These are phyloP conservation scores for Coemansia sp. DNA, from an alignment of 192 early-diverging fungal species.

Conservation along the genomic window DNA sequence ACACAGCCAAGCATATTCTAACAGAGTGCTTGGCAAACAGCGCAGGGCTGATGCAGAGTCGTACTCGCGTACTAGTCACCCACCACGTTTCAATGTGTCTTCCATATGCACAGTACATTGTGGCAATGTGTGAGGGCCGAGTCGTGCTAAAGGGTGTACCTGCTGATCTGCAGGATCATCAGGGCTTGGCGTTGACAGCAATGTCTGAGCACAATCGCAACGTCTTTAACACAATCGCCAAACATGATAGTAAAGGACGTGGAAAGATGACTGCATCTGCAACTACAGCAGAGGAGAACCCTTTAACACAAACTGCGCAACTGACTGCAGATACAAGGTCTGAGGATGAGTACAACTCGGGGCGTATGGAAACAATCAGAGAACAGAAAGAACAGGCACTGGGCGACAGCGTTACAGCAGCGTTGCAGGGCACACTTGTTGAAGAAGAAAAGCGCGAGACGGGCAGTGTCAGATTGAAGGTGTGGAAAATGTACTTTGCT, in stretches of 20 bases:
- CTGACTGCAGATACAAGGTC: constrained; percentile 6
- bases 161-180: constrained; percentile 36
- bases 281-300: background rate
- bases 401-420: constrained; percentile 12
- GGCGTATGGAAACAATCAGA: constrained; percentile 22
- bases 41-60: constrained; percentile 61
- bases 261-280: background rate
- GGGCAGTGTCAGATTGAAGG: constrained; percentile 66
- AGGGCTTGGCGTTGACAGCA: constrained; percentile 30
- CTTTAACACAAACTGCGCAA: background rate
- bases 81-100: constrained; percentile 74
- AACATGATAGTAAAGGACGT: background rate
- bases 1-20: constrained; percentile 86
- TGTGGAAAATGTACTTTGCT: constrained; percentile 74
- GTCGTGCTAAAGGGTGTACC: constrained; percentile 58
- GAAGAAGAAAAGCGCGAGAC: constrained; percentile 77
- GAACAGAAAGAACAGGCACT: constrained; percentile 37
- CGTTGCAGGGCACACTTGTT: constrained; percentile 62
- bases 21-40: constrained; percentile 67
- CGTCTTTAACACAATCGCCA: background rate
- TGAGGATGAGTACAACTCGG: constrained; percentile 32
- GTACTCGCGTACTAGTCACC: constrained; percentile 85
- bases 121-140: constrained; percentile 63
- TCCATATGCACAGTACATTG: constrained; percentile 47
- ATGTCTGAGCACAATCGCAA: constrained; percentile 5